These are phyloP conservation scores for Chaetomiaceae sp. DNA, from an alignment of 2,329 filamentous ascomycete genomes.

Conservation along the genomic window DNA sequence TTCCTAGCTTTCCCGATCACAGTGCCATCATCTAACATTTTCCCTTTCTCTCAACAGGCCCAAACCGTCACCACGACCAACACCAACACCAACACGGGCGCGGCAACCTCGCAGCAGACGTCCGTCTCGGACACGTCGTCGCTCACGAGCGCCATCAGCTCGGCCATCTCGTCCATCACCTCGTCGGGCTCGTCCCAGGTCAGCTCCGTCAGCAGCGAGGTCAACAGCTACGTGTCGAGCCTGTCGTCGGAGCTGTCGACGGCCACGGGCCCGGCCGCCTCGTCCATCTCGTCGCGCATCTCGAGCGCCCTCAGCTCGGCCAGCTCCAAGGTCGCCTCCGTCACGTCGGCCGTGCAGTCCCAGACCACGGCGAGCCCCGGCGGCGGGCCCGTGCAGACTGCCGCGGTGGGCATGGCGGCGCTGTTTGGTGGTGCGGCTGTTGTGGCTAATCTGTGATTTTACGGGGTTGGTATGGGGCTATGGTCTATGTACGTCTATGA, in stretches of 20 bases:
- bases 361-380: constrained; percentile 1
- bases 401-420: constrained; percentile 42
- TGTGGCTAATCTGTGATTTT: constrained; percentile 4
- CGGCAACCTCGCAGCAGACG: background rate
- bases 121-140: background rate
- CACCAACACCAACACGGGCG: background rate
- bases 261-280: constrained; percentile 28
- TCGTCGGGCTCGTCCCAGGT: constrained; percentile 25
- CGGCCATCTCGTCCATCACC: constrained; percentile 14
- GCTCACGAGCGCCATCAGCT: constrained; percentile 3
- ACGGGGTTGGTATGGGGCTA: too few relatives aligned
- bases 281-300: constrained; percentile 30
- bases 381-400: constrained; percentile 36
- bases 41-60: constrained; percentile 15
- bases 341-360: constrained; percentile 18
- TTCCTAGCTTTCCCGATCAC: background rate
- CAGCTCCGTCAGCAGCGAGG: constrained; percentile 25
- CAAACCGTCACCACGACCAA: constrained; percentile 16
- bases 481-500: too few relatives aligned
- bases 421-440: constrained; percentile 43
- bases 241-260: constrained; percentile 30
- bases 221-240: constrained; percentile 24
- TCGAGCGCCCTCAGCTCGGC: constrained; percentile 25
- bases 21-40: background rate
- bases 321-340: constrained; percentile 21